Base-by-base conservation (phyloP, 352 stramenopile species). In the Globisporangium nodosum region DNA sequence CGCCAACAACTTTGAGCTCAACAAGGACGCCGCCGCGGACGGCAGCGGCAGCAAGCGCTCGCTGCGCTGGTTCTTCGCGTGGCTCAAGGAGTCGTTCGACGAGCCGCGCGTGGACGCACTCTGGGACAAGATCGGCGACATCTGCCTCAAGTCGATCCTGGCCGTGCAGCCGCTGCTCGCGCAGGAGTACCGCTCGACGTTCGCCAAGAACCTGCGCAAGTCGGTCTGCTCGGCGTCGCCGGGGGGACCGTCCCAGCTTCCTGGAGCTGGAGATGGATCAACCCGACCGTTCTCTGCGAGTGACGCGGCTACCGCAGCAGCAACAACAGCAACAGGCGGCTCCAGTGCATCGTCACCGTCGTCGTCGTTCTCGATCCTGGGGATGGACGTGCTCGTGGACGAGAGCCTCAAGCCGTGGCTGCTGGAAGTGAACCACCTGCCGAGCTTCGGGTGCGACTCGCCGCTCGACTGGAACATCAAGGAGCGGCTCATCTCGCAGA, bases 401-500 rank as follows among this genome's bases (percentile, higher is more conserved):
- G 80, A 94, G 43, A 73, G 86, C 20, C 74, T 99, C 0, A 97
- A 97, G 58, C 94, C 96, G 6, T 98, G 90, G 84, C 71, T 99
- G 18, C 94, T 99, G 11, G 97, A 99, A 61, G 96, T 99, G 31
- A 99, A 99, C 66, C 94, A 98, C 64, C 54, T 99, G 9, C 92
- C 96, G 51, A 94, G 88, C 61, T 98, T 98, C 74, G 92, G 85
- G 3, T 98, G 93, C 50, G 97, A 99, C 61, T 97, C 90, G 31
- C 83, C 85, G 13, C 64, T 99, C 12, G 97, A 99, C 70, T 88
- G 82, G 78, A 85, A 92, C 56, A 95, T 99, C 66, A 99, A 99
- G 68, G 85, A 92, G 58, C 81, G 89, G 16, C 79, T 98, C 3
- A 97, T 98, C 46, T 86, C 79, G 7, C 88, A 98, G 70, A 92